A percentile compares a stretch with the other conserved stretches of the same genome.
Evolutionary conservation across 164 flowering plant genomes (phyloP).

Genomic region (Echeveria elegans): DNA sequence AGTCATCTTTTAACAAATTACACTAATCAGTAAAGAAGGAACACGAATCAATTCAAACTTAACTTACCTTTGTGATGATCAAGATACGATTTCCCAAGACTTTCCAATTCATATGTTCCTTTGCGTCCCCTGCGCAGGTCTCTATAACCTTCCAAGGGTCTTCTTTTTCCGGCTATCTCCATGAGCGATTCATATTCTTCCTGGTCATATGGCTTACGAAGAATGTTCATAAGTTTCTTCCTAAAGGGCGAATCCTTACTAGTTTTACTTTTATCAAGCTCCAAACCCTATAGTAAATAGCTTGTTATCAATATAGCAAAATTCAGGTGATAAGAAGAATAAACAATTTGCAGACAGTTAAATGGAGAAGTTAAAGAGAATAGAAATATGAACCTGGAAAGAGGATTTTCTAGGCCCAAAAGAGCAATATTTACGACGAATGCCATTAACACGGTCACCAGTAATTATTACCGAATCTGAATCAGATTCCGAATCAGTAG

Average conservation of each 20-base stretch:
- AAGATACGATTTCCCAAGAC: slow-evolving; percentile 28
- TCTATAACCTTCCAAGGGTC: slow-evolving; percentile 11
- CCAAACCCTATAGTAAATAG: background rate
- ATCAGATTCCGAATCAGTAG: slow-evolving; percentile 14
- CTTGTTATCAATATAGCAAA: background rate
- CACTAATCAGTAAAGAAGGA: too few species aligned
- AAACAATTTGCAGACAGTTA: background rate
- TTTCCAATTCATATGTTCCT: slow-evolving; percentile 11
- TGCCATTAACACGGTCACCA: background rate
- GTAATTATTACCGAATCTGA: slow-evolving; percentile 18
- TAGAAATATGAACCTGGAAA: background rate
- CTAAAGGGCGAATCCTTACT: slow-evolving; percentile 11
- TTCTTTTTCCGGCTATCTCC: slow-evolving; percentile 10
- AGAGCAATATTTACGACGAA: background rate
- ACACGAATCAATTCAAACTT: too few species aligned
- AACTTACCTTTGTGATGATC: slow-evolving; percentile 17
- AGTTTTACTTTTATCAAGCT: slow-evolving; percentile 4
- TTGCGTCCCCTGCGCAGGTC: slow-evolving; percentile 16
- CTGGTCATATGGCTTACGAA: slow-evolving; percentile 21
- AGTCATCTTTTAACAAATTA: too few species aligned
- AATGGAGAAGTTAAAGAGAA: background rate
- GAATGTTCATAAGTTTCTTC: slow-evolving; percentile 20
- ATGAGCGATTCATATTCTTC: slow-evolving; percentile 19
- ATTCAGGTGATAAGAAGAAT: background rate
- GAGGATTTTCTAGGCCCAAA: slow-evolving; percentile 2